These are phyloP conservation scores for Schizosaccharomyces lindneri DNA, from an alignment of 805 yeast species.

Conservation along the genomic window DNA sequence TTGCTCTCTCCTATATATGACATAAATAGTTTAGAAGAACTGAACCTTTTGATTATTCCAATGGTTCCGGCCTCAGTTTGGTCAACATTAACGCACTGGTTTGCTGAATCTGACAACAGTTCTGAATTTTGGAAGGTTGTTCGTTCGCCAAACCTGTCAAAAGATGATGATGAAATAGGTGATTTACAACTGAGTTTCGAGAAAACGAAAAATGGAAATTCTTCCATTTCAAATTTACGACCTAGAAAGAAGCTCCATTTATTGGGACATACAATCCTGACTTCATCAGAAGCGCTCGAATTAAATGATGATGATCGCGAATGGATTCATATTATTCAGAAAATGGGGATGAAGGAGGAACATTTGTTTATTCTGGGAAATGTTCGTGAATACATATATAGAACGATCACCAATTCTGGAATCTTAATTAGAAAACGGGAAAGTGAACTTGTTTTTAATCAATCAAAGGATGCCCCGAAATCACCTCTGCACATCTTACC, in stretches of 20 bases:
- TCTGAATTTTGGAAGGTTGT: not conserved
- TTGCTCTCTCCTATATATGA: not conserved
- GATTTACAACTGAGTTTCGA: too few relatives aligned
- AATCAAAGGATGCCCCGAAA: not conserved
- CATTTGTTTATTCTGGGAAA: conserved; percentile 58
- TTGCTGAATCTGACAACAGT: not conserved
- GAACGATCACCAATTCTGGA: too few relatives aligned
- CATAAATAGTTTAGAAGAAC: not conserved
- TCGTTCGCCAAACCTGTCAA: not conserved
- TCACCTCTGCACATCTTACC: not conserved
- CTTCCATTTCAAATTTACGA: not conserved
- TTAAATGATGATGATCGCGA: not conserved
- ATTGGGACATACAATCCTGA: not conserved
- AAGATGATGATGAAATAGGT: too few relatives aligned
- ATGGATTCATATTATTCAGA: conserved; percentile 47
- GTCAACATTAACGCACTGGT: not conserved
- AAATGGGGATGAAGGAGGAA: conserved; percentile 45
- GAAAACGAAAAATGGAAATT: too few relatives aligned
- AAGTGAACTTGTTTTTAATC: not conserved
- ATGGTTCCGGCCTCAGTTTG: not conserved
- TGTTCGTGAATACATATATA: not conserved
- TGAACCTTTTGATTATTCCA: not conserved
- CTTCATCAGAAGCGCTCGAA: not conserved
- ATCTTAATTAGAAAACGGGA: not conserved
- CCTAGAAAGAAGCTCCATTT: not conserved